Conservation (phyloP, 495 filamentous ascomycete species). For the Penicillium coprophilum region DNA sequence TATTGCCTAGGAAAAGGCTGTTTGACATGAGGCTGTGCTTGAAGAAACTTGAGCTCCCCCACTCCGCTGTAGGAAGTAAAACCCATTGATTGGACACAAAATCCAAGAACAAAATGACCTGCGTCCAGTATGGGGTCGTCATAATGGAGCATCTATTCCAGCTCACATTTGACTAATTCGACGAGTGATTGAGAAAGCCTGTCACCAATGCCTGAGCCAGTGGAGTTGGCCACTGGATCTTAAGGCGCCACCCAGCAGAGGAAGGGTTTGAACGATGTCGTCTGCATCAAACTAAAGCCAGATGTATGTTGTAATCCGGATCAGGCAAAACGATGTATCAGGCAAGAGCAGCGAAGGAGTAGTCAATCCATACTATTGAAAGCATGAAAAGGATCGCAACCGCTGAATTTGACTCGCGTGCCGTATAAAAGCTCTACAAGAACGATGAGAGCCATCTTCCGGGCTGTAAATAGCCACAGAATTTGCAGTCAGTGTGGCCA, state of each 20-base stretch:
- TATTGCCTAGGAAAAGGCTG: conserved; percentile 46
- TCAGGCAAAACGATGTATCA: conserved; percentile 56
- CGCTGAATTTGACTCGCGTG: conserved; percentile 48
- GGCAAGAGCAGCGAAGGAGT: conserved; percentile 54
- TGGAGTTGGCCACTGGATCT: conserved; percentile 56
- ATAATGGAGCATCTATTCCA: conserved; percentile 51
- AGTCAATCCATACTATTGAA: conserved; percentile 55
- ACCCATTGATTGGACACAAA: conserved; percentile 58
- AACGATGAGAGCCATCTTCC: conserved; percentile 49
- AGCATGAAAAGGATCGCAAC: conserved; percentile 59
- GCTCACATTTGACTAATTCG: conserved; percentile 60
- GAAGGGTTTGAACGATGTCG: conserved; percentile 56
- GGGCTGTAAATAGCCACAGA: conserved; percentile 55
- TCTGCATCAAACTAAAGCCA: conserved; percentile 54
- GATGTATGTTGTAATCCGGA: conserved; percentile 51
- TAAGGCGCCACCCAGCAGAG: conserved; percentile 61
- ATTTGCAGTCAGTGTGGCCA: conserved; percentile 54
- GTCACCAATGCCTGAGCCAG: conserved; percentile 55
- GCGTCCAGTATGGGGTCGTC: conserved; percentile 56
- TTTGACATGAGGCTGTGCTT: conserved; percentile 57
- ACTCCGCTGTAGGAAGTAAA: conserved; percentile 55
- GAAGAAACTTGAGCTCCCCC: conserved; percentile 51
- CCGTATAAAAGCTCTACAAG: conserved; percentile 56
- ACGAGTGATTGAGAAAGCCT: conserved; percentile 56
- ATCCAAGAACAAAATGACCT: conserved; percentile 51